A percentile compares a stretch with the other conserved stretches of the same genome.
Evolutionary conservation across 768 basidiomycete genomes (phyloP).

Genomic region (Dioszegia hungarica): DNA sequence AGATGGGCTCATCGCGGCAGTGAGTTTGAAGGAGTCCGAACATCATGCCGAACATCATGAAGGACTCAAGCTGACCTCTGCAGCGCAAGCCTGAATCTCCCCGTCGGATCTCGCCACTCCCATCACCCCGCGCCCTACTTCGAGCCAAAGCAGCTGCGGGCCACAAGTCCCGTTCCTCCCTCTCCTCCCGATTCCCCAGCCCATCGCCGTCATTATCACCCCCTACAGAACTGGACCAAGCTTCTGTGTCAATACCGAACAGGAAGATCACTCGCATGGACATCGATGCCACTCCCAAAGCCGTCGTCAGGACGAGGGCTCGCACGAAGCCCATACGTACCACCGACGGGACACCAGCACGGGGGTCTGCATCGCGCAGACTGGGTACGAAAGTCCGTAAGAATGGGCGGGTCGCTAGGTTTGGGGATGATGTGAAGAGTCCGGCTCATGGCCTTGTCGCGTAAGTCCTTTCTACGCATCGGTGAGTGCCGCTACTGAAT

Average conservation of each 20-base stretch:
- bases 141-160: conserved; percentile 9
- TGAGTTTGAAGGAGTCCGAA: too few relatives aligned
- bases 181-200: background rate
- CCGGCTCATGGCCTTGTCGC: conserved; percentile 20
- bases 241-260: too few relatives aligned
- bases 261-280: conserved; percentile 11
- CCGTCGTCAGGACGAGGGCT: conserved; percentile 7
- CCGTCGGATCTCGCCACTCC: conserved; percentile 11
- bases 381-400: conserved; percentile 4
- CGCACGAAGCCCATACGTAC: background rate
- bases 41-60: background rate
- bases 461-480: conserved; percentile 8
- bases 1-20: conserved; percentile 41
- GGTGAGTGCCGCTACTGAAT: background rate
- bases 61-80: background rate
- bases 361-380: conserved; percentile 8
- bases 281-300: conserved; percentile 26
- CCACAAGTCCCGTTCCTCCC: conserved; percentile 4
- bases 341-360: conserved; percentile 1
- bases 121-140: conserved; percentile 13
- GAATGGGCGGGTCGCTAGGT: conserved; percentile 31
- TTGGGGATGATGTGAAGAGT: conserved; percentile 37
- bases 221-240: conserved; percentile 6
- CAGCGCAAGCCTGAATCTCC: conserved; percentile 1
- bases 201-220: background rate